Percentiles rank a stretch among this genome's conserved stretches.
Conservation (phyloP, 169 alveolate genomes). For the Plasmodium gallinaceum region DNA sequence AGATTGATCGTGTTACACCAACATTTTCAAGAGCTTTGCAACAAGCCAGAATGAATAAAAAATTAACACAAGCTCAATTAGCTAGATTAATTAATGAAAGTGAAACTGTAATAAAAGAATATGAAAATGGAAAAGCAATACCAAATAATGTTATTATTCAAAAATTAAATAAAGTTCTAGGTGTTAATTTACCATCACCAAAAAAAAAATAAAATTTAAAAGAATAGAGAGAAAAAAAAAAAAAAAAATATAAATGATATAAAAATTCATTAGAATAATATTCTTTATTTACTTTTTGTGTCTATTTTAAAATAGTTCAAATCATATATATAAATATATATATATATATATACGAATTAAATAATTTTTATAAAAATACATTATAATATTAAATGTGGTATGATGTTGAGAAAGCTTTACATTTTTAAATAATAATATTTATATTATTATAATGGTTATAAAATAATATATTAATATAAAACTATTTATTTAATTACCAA, state of each 20-base stretch:
- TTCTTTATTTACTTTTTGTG: no score
- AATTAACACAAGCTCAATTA: conserved; percentile 77
- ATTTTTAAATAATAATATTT: no score
- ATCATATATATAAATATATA: no score
- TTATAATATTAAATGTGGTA: no score
- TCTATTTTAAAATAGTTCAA: no score
- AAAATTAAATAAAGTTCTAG: conserved; percentile 82
- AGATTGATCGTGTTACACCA: conserved; percentile 83
- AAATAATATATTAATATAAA: no score
- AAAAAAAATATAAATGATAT: background rate
- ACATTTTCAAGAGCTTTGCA: conserved; percentile 85
- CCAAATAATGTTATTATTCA: conserved; percentile 84
- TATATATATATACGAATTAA: no score
- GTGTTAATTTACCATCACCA: conserved; percentile 82
- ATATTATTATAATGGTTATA: no score
- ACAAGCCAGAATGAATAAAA: conserved; percentile 83
- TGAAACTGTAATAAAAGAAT: conserved; percentile 83
- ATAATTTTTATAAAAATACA: no score
- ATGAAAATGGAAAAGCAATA: conserved; percentile 85
- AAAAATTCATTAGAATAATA: no score
- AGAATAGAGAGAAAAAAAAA: background rate
- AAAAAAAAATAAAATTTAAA: conserved; percentile 60
- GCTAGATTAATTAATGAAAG: conserved; percentile 81
- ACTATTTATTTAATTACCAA: no score
- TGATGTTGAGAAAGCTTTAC: no score